Evolutionary conservation across 352 stramenopile species (phyloP), one percentile per base, ranked within the genome.

Genomic region (Phytophthora colocasiae): DNA sequence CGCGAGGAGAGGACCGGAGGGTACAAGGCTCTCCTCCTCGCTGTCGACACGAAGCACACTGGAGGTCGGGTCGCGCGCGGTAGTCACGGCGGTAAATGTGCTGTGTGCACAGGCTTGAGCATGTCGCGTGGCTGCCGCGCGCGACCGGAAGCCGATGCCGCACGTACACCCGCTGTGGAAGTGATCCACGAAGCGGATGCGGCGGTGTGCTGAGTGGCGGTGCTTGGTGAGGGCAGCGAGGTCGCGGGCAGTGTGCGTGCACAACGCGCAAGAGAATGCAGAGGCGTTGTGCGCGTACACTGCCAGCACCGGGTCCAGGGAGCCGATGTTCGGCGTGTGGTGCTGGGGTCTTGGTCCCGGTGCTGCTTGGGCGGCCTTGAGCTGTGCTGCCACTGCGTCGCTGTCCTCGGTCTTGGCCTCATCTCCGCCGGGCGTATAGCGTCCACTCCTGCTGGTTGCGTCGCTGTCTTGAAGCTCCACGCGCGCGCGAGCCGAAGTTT

Each of bases 261-360:
- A 63, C 55, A 55, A 38, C 45, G 43, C 45, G 55, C 36, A 63
- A 10, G 1, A 8, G 24, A 63, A 63, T 38, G 45, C 31, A 6
- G 55, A 5, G 22, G 44, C 45, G 55, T 63, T 55, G 45, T 63
- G 55, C 6, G 55, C 55, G 55, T 56, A 63, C 55, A 63, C 55
- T 26, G 55, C 31, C 3, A 49, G 34, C 44, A 55, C 44, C 8
- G 55, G 34, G 11, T 49, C 44, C 19, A 19, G 31, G 9, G 6
- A 14, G 34, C 34, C 34, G 34, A 14, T 4, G 34, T 40, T 8
- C 27, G 27, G 27, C 27, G 2, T 3, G 2, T 31, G 27, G 2
- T 31, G 4, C 2, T 31, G 27, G 2, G 22, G 1, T 22, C 22
- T 22, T 31, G 27, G 27, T 1, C 27, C 27, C 6, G 27, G 27